Evolutionary conservation across 1,284 basidiomycete species (phyloP), one percentile per base, ranked within the genome.

Genomic region (Porogramme epimiltina): DNA sequence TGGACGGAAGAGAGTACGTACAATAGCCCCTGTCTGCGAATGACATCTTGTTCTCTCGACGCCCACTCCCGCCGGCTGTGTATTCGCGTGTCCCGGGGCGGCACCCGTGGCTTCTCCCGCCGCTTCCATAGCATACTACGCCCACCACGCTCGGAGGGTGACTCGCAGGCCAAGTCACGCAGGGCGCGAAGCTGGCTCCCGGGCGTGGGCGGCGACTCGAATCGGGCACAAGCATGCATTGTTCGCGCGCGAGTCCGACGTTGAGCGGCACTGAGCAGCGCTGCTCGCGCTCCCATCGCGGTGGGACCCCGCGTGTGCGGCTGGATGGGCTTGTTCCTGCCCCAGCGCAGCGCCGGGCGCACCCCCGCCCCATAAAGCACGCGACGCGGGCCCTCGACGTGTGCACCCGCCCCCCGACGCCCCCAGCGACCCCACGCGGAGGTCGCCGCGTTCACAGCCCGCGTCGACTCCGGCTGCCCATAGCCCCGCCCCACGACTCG

Each of bases 361-460:
- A 8, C 8, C 8, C 28, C 28, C 28, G 28, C 8, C 28, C 28
- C 28, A 31, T 31, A 31, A 31, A 31, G 28, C 28, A 31, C 28
- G n/a, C 28, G 28, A 31, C 28, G 28, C 28, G 6, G 8, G n/a
- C n/a, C n/a, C n/a, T n/a, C n/a, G n/a, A n/a, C n/a, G n/a, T n/a
- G n/a, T n/a, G n/a, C n/a, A n/a, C n/a, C n/a, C n/a, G n/a, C n/a
- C n/a, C n/a, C n/a, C n/a, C n/a, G n/a, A n/a, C n/a, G n/a, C n/a
- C n/a, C n/a, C n/a, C n/a, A n/a, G n/a, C n/a, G 8, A 31, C 28
- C 8, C 34, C 28, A 41, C 22, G 39, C 41, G 34, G 46, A 36
- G 49, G 55, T 57, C 55, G 55, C 24, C 42, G 46, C 51, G 51
- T 57, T 57, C 51, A 57, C 55, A 57, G 55, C 51, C 55, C 25